Evolutionary conservation across 2,329 filamentous ascomycete genomes (phyloP).

Genomic region (Diplocarpon mali): DNA sequence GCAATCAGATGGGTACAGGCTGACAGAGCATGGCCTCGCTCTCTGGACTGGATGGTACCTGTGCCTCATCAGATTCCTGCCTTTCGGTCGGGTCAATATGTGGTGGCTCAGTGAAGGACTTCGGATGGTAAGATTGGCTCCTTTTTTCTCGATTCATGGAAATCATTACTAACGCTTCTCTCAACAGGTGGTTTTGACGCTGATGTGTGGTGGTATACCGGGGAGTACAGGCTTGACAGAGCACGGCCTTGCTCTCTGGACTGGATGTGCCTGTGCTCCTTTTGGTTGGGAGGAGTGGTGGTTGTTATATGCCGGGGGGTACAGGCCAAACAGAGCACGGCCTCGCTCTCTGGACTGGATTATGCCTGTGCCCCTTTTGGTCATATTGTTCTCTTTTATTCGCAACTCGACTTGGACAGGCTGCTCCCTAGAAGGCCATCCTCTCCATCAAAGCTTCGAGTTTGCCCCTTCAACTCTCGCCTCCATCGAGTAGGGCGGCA

Average conservation of each 20-base stretch:
- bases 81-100: neutral
- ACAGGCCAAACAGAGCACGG: slow-evolving; percentile 1
- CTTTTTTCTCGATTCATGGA: neutral
- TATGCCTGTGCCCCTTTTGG: slow-evolving; percentile 1
- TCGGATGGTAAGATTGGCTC: neutral
- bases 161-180: neutral
- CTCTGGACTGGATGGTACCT: neutral
- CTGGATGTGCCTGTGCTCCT: slow-evolving; percentile 1
- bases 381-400: neutral
- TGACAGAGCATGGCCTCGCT: neutral
- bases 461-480: neutral
- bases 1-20: neutral
- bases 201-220: neutral
- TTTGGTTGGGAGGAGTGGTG: neutral
- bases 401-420: neutral
- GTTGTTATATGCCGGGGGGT: neutral
- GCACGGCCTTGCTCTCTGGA: neutral
- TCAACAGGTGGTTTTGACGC: neutral
- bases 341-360: slow-evolving; percentile 2
- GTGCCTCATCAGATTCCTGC: neutral
- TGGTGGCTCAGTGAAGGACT: neutral
- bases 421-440: slow-evolving; percentile 1
- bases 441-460: neutral
- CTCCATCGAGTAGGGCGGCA: neutral
- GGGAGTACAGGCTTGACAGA: slow-evolving; percentile 3